phyloP scores from a whole-genome alignment of 306 rosid species.

The Rosa chinensis region DNA sequence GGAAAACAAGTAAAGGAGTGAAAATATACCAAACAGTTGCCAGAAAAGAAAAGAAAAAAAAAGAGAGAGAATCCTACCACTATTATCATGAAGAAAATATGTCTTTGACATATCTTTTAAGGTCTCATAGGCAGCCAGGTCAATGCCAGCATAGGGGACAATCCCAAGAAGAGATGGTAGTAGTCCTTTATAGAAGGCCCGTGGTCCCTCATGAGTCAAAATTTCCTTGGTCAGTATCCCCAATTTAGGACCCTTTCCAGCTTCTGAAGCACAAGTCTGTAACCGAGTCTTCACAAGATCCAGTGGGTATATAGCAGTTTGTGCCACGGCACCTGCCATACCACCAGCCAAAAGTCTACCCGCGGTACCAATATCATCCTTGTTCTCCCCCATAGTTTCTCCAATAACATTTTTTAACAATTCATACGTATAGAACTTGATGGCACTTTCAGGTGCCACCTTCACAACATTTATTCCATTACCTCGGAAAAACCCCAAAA shows the following conservation, averaged over 20 bases:
- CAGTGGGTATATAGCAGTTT: slow-evolving; percentile 83
- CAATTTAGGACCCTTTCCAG: slow-evolving; percentile 67
- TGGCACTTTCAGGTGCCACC: slow-evolving; percentile 97
- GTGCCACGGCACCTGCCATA: slow-evolving; percentile 89
- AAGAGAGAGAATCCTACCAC: slow-evolving; percentile 44
- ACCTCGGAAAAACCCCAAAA: slow-evolving; percentile 86
- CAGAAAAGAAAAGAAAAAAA: not conserved
- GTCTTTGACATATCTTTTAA: slow-evolving; percentile 87
- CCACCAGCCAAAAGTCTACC: slow-evolving; percentile 88
- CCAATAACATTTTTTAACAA: slow-evolving; percentile 60
- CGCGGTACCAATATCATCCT: slow-evolving; percentile 59
- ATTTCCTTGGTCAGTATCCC: slow-evolving; percentile 70
- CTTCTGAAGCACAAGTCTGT: slow-evolving; percentile 61
- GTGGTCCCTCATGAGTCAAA: slow-evolving; percentile 85
- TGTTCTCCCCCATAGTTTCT: slow-evolving; percentile 45
- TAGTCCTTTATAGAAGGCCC: slow-evolving; percentile 88
- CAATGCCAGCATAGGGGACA: slow-evolving; percentile 94
- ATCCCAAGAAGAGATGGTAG: slow-evolving; percentile 92
- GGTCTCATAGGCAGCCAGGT: slow-evolving; percentile 88
- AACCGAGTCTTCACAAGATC: slow-evolving; percentile 92
- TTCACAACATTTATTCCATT: slow-evolving; percentile 89
- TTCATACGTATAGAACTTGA: slow-evolving; percentile 81
- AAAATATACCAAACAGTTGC: not conserved
- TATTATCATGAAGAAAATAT: slow-evolving; percentile 57
- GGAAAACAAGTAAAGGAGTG: not conserved